phyloP scores from a whole-genome alignment of 108 stramenopile species.

The Stephanodiscus minutulus region DNA sequence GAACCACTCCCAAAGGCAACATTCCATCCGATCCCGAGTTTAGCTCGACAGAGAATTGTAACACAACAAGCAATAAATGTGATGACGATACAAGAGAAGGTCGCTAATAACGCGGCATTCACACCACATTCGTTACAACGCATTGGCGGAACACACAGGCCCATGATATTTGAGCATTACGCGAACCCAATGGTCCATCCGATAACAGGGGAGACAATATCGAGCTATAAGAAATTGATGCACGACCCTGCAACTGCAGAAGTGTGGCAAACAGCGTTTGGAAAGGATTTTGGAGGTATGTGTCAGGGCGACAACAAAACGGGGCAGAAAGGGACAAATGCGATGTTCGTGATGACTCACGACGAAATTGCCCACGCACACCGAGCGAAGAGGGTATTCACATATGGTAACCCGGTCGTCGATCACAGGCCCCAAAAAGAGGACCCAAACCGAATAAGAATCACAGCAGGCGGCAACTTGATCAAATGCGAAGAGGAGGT shows the following conservation, averaged over 20 bases:
- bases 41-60: no score
- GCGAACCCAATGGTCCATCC: neutral
- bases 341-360: neutral
- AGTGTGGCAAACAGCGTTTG: neutral
- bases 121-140: neutral
- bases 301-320: neutral
- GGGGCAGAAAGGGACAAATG: neutral
- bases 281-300: neutral
- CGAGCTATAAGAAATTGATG: neutral
- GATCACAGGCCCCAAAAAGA: neutral
- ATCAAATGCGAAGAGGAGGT: slow-evolving; percentile 18
- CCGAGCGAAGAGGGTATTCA: no score
- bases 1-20: no score
- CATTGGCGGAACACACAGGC: neutral
- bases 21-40: no score
- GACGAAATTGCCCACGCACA: neutral
- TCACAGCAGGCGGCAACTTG: slow-evolving; percentile 46
- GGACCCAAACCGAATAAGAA: neutral
- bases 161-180: neutral
- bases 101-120: neutral
- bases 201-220: neutral
- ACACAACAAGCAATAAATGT: no score
- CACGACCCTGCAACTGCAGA: neutral
- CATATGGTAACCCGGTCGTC: neutral
- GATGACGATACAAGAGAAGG: no score